Base-by-base conservation (phyloP, 208 protist genomes). In the Trypanosoma grayi region DNA sequence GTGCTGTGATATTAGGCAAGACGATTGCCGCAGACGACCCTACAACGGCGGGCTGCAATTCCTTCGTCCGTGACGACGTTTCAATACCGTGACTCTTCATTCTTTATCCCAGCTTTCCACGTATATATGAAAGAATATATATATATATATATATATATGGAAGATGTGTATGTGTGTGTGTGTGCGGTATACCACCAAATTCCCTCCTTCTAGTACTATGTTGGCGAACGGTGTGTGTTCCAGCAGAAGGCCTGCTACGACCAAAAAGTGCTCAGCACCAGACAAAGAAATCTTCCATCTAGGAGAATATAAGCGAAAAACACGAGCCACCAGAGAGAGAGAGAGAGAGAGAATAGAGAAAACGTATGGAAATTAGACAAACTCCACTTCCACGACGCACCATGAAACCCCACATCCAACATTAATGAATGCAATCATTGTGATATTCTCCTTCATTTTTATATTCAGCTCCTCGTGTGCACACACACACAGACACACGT, bases 1-100 rank as follows among this genome's bases (percentile, higher is more conserved):
- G 47, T 2, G 73, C 67, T 18, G 73, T 78, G 34, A 90, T 63
- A 28, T 31, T 59, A 14, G 81, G 87, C 36, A 91, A 69, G 25
- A 60, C 48, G 41, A 46, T 30, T 14, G 16, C 11, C 8, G 16
- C 9, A 48, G 36, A 41, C 22, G 36, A 43, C 13, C 27, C 27
- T 14, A 22, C 40, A 37, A 16, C 14, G 39, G 50, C 45, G 14
- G 39, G 44, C n/a, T 61, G 48, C 7, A 53, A 18, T 33, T 58
- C 48, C n/a, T 66, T 56, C 40, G 44, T 22, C 9, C 28, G 41
- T 16, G 51, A 52, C 16, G 60, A 48, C 22, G 27, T 14, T 39
- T 50, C 41, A 45, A 37, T 18, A 60, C n/a, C 18, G 4, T 56
- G 47, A 40, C 46, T 30, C 37, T 54, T 55, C 52, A 60, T 63